Evolutionary conservation across 306 rosid genomes (phyloP).

Genomic region (barrel medic (Medicago truncatula)): DNA sequence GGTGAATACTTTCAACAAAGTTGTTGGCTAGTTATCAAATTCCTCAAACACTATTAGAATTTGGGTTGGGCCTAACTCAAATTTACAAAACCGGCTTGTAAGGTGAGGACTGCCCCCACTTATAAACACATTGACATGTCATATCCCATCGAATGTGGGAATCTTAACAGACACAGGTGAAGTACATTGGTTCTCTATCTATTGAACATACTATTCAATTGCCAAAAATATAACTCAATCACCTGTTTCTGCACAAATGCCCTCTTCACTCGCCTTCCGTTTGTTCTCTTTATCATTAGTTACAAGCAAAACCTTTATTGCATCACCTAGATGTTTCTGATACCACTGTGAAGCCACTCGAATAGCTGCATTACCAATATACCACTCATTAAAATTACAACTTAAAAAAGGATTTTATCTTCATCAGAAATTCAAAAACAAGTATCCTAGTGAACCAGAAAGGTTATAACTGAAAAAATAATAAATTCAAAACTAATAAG

Average conservation of each 20-base stretch:
- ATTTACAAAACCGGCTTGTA: too few species aligned
- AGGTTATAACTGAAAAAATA: conserved; percentile 13
- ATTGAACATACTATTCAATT: conserved; percentile 35
- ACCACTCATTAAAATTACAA: conserved; percentile 45
- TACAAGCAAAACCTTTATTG: conserved; percentile 72
- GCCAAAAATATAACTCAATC: conserved; percentile 36
- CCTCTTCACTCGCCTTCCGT: conserved; percentile 89
- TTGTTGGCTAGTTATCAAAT: neutral
- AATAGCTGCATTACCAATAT: conserved; percentile 68
- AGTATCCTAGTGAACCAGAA: conserved; percentile 19
- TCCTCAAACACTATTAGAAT: conserved; percentile 5
- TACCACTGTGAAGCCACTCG: conserved; percentile 97
- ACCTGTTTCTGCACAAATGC: conserved; percentile 94
- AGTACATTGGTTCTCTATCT: conserved; percentile 12
- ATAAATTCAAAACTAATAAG: conserved; percentile 27
- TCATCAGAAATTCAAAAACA: conserved; percentile 9
- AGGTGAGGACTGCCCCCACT: too few species aligned
- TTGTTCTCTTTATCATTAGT: conserved; percentile 94
- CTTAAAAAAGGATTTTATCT: conserved; percentile 18
- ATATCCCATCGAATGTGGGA: too few species aligned
- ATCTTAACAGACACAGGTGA: neutral
- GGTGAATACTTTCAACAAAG: conserved; percentile 13
- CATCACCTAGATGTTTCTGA: conserved; percentile 87
- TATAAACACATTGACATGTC: too few species aligned
- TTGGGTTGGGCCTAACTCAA: too few species aligned